Percentiles rank a stretch among this genome's conserved stretches.
phyloP scores from a whole-genome alignment of 2,329 filamentous ascomycete species.

The Atkinsonella hypoxylon region DNA sequence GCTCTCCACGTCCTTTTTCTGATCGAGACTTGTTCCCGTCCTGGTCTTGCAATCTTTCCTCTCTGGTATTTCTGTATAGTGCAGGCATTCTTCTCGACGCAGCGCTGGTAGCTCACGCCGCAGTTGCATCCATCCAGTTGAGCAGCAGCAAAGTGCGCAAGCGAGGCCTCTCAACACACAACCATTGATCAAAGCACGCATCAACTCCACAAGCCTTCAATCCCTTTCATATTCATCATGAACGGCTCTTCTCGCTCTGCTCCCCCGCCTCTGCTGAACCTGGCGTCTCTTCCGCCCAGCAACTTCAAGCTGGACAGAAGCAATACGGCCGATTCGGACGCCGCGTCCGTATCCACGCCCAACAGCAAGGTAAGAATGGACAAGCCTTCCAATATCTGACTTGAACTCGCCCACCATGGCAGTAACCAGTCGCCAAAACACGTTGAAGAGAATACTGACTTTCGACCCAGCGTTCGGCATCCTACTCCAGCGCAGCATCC shows the following conservation, averaged over 20 bases:
- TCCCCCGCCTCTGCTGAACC: slow-evolving; percentile 8
- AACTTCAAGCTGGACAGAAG: slow-evolving; percentile 12
- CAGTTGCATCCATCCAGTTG: neutral
- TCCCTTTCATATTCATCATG: neutral
- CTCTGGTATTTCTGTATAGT: neutral
- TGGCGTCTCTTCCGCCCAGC: slow-evolving; percentile 6
- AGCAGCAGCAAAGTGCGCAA: neutral
- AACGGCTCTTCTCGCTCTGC: slow-evolving; percentile 5
- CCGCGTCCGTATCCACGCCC: slow-evolving; percentile 11
- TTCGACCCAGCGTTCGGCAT: slow-evolving; percentile 15
- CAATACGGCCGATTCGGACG: slow-evolving; percentile 13
- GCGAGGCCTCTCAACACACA: neutral
- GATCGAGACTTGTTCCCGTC: neutral
- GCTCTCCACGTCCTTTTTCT: neutral
- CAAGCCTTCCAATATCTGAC: neutral
- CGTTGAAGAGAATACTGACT: slow-evolving; percentile 11
- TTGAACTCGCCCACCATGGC: neutral
- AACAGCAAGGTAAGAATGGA: slow-evolving; percentile 15
- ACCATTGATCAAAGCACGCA: neutral
- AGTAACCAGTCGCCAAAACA: neutral
- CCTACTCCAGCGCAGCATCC: slow-evolving; percentile 19
- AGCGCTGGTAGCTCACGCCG: neutral
- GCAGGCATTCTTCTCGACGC: neutral
- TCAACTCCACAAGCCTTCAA: neutral
- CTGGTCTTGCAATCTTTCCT: neutral